Evolutionary conservation across 2,329 filamentous ascomycete genomes (phyloP), one percentile per base, ranked within the genome.

Genomic region (Dactylonectria estremocensis): DNA sequence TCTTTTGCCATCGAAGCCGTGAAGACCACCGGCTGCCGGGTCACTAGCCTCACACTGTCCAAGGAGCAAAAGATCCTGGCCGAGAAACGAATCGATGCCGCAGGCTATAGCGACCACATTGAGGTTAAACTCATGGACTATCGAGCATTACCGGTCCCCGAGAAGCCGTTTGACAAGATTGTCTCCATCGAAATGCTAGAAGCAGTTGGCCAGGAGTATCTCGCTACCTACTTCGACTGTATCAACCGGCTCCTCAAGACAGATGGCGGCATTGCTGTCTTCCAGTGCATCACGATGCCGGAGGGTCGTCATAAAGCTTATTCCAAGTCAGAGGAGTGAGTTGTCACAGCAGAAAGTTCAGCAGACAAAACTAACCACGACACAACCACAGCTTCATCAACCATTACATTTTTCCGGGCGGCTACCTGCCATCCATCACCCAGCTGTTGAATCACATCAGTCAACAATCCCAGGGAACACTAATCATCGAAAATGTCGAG

Each of bases 181-280:
- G 85, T 94, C 8, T 93, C 90, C 4, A 93, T 94, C 65, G 92
- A 94, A 77, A 94, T 94, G 92, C 82, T 94, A 22, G 92, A 94
- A 81, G 90, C 90, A 1, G 92, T 94, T 0, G 92, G 92, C 3
- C 83, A 86, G 58, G 90, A 92, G 75, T 93, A 89, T 72, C 79
- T 94, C 35, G 83, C 85, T 20, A 91, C 87, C 2, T 94, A 93
- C 76, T 94, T 94, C 76, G 80, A 83, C 18, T 89, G 87, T 70
- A 84, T 94, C 57, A 83, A 93, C 72, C 83, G 83, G 64, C 78
- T 93, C 35, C 79, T 94, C 49, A 93, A 94, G 79, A 85, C 84
- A 54, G 85, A 91, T 16, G 90, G 89, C 3, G 89, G 91, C 1
- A 87, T 93, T 49, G 91, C 89, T 7, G 88, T 92, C 54, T 93